Percentiles rank a stretch among this genome's conserved stretches.
Evolutionary conservation across 2,329 filamentous ascomycete genomes (phyloP).

Genomic region (Aspergillus tanneri): DNA sequence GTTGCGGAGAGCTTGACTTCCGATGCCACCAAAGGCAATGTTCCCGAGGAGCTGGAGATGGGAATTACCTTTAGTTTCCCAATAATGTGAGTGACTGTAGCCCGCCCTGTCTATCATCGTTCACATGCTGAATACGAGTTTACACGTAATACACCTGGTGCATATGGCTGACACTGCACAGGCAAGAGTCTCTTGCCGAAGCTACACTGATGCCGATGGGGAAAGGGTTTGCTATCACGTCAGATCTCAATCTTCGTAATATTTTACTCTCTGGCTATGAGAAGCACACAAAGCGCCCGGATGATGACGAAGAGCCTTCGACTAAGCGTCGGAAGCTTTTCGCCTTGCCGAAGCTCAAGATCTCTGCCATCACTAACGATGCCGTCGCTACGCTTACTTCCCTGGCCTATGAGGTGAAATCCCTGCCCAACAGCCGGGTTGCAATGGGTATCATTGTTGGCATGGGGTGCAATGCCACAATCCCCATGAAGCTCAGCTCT

Average conservation of each 20-base stretch:
- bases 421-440: slow-evolving; percentile 61
- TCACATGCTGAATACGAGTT: background rate
- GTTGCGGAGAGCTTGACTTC: slow-evolving; percentile 55
- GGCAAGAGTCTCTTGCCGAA: slow-evolving; percentile 54
- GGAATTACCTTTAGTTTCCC: slow-evolving; percentile 53
- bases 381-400: slow-evolving; percentile 77
- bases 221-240: slow-evolving; percentile 58
- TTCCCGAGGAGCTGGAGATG: slow-evolving; percentile 49
- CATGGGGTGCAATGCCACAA: slow-evolving; percentile 78
- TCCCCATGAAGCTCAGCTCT: slow-evolving; percentile 64
- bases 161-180: slow-evolving; percentile 24
- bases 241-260: slow-evolving; percentile 55
- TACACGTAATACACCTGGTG: background rate
- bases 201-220: slow-evolving; percentile 59
- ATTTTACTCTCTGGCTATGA: slow-evolving; percentile 56
- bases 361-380: slow-evolving; percentile 78
- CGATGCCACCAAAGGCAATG: slow-evolving; percentile 38
- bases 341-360: slow-evolving; percentile 63
- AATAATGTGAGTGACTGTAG: slow-evolving; percentile 43
- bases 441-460: slow-evolving; percentile 80
- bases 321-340: slow-evolving; percentile 47
- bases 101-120: background rate
- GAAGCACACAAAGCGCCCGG: slow-evolving; percentile 47
- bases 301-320: slow-evolving; percentile 42
- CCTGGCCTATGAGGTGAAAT: slow-evolving; percentile 69